A percentile compares a stretch with the other conserved stretches of the same genome.
Evolutionary conservation across 2,329 filamentous ascomycete genomes (phyloP).

Genomic region (Clonostachys chloroleuca): DNA sequence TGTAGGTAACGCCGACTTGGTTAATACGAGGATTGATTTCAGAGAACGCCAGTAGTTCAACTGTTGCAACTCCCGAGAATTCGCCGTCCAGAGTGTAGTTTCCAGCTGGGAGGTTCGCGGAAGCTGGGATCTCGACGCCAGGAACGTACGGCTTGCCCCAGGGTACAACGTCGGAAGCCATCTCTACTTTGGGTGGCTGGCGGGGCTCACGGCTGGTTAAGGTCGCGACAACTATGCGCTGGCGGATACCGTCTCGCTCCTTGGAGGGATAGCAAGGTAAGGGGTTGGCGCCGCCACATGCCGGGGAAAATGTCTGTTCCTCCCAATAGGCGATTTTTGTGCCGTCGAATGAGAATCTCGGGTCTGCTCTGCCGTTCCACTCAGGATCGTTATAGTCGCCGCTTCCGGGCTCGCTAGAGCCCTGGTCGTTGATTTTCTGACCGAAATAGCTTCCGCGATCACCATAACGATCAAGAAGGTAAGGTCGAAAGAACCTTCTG

Average conservation of each 20-base stretch:
- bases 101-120: neutral
- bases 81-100: neutral
- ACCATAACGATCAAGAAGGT: neutral
- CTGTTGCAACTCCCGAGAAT: neutral
- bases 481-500: neutral
- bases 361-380: neutral
- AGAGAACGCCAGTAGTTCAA: neutral
- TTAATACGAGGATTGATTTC: neutral
- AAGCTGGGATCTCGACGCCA: neutral
- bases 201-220: neutral
- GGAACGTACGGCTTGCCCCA: neutral
- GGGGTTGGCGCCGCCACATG: neutral
- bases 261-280: neutral
- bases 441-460: neutral
- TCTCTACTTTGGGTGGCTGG: neutral
- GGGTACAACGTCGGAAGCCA: neutral
- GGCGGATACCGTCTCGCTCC: neutral
- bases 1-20: neutral
- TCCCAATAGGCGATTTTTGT: neutral
- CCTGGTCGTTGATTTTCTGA: neutral
- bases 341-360: neutral
- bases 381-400: neutral
- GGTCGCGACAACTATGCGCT: neutral
- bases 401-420: neutral
- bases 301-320: neutral